Conservation (phyloP, 2,329 filamentous ascomycete genomes). For the Drechslerella coelobrocha region DNA sequence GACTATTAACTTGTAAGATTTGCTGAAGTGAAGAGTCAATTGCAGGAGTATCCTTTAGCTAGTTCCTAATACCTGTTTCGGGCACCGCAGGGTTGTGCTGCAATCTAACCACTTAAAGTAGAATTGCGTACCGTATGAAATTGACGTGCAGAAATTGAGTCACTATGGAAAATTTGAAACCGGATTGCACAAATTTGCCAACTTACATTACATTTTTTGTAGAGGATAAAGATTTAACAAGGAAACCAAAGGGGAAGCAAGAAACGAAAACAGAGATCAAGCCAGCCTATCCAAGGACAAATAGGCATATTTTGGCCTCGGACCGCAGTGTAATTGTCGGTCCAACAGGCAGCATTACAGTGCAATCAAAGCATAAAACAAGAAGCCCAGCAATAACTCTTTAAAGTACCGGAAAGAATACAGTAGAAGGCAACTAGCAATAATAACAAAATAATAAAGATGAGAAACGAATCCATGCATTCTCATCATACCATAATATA, state of each 20-base stretch:
- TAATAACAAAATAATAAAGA: neutral
- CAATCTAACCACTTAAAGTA: no score
- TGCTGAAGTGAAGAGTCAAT: no score
- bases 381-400: neutral
- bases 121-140: no score
- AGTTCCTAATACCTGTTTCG: no score
- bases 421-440: neutral
- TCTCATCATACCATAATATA: constrained; percentile 74
- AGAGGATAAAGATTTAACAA: neutral
- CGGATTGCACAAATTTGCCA: neutral
- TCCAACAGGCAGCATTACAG: constrained; percentile 26
- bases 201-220: neutral
- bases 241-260: constrained; percentile 10
- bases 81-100: no score
- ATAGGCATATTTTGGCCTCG: constrained; percentile 7
- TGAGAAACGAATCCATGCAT: constrained; percentile 2
- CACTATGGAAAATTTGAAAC: no score
- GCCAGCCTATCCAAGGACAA: constrained; percentile 8
- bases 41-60: no score
- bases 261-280: neutral
- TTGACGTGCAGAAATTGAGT: no score
- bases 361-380: constrained; percentile 20
- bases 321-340: constrained; percentile 50
- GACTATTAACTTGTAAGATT: no score
- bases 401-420: constrained; percentile 9